These are phyloP conservation scores for Coniochaeta hoffmannii DNA, from an alignment of 2,329 filamentous ascomycete genomes.

Conservation along the genomic window DNA sequence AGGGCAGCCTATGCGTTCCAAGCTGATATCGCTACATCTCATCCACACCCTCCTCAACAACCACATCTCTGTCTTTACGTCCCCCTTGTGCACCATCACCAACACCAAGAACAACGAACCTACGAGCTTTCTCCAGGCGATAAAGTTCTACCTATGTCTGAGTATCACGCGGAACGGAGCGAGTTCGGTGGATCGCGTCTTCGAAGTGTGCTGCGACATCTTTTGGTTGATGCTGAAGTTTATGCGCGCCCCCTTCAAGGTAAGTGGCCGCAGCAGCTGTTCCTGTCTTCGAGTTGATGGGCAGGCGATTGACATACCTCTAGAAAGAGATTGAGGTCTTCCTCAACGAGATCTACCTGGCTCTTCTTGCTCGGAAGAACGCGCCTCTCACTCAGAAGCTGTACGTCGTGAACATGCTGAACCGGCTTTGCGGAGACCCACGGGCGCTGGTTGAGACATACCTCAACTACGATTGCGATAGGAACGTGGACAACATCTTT, in stretches of 20 bases:
- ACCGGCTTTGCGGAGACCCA: constrained; percentile 77
- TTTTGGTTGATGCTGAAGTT: constrained; percentile 97
- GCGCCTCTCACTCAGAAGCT: constrained; percentile 88
- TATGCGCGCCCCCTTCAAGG: constrained; percentile 90
- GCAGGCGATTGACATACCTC: constrained; percentile 7
- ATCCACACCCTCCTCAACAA: constrained; percentile 95
- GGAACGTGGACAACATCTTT: constrained; percentile 94
- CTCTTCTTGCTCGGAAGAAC: constrained; percentile 79
- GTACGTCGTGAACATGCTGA: constrained; percentile 80
- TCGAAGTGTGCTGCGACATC: constrained; percentile 93
- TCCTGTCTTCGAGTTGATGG: neutral
- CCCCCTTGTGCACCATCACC: constrained; percentile 83
- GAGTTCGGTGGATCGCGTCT: constrained; percentile 84
- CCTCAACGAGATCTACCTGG: constrained; percentile 92
- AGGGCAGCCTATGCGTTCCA: constrained; percentile 94
- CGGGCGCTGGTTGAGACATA: constrained; percentile 90
- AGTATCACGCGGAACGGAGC: constrained; percentile 93
- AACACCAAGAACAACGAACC: constrained; percentile 83
- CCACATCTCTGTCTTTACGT: constrained; percentile 84
- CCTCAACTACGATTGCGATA: constrained; percentile 96
- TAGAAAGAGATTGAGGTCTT: constrained; percentile 97
- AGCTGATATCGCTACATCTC: constrained; percentile 88
- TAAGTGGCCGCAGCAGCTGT: too few species aligned
- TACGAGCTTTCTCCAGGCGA: constrained; percentile 85
- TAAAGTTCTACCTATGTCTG: constrained; percentile 94